Base-by-base conservation (phyloP, 768 basidiomycete species). In the Mycena filopes region DNA sequence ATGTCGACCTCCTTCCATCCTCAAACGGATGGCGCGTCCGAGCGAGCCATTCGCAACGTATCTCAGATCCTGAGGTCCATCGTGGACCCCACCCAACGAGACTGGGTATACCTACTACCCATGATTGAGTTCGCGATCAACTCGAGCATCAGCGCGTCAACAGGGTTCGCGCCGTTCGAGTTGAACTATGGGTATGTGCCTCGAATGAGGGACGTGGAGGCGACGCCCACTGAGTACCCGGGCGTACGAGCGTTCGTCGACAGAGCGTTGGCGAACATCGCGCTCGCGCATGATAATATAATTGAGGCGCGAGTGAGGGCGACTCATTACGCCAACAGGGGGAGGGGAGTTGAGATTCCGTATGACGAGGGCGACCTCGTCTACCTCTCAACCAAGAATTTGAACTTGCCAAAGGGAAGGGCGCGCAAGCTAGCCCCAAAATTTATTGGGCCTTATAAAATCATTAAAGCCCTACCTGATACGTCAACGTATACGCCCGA, bases 1-100 rank as follows among this genome's bases (percentile, higher is more conserved):
- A 77, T 82, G 75, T 82, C 72, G 3, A 80, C 72, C 8, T 77
- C 79, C 0, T 83, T 77, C 60, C 82, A 83, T 55, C 81, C 79
- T 0, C 79, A 83, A 55, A 83, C 78, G 1, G 79, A 82, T 65
- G 78, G 80, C 0, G 73, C 73, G 23, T 70, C 74, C 0, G 72
- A 76, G 67, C 58, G 72, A 11, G 72, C 69, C 0, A 81, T 77
- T 41, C 43, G 72, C 0, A 70, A 51, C 20, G 61, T 82, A 1
- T 70, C 65, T 1, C 77, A 81, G 57, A 79, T 80, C 7, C 71
- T 82, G 36, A 49, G 69, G 0, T 42, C 73, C 0, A 16, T 67
- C 0, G 65, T 80, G 0, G 15, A 51, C 0, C 70, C 72, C 1
- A 68, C 79, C 25, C 79, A 81, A 42, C 70, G 66, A 0, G 73